Conservation (phyloP, 208 protist genomes). For the Acanthamoeba royreba region DNA sequence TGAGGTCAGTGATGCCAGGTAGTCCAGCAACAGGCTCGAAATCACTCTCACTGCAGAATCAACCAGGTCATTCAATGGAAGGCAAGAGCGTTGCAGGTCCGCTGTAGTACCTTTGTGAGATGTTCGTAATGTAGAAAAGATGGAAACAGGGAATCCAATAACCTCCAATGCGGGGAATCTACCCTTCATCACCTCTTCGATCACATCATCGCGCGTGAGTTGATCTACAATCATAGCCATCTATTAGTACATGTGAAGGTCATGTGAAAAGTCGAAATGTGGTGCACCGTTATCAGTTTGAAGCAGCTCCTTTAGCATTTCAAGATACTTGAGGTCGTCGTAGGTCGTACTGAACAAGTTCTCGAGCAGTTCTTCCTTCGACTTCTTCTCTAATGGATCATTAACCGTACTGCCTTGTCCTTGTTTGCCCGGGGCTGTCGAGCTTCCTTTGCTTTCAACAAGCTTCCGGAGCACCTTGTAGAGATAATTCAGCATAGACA, state of each 20-base stretch:
- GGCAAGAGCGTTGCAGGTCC: no score
- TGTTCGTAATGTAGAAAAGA: not conserved
- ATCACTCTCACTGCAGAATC: not conserved
- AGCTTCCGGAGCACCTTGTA: no score
- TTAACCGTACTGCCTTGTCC: no score
- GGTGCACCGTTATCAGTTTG: not conserved
- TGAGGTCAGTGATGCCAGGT: not conserved
- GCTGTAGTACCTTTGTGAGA: not conserved
- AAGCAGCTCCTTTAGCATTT: not conserved
- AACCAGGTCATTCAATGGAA: no score
- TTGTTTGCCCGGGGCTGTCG: no score
- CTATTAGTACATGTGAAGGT: no score
- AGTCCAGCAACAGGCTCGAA: not conserved
- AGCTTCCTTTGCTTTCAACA: no score
- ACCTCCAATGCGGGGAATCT: not conserved
- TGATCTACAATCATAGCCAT: not conserved
- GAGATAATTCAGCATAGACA: no score
- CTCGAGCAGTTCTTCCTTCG: not conserved
- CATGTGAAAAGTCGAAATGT: not conserved
- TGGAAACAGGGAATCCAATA: not conserved
- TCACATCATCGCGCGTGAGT: not conserved
- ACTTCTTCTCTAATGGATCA: not conserved
- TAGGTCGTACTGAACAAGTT: slow-evolving; percentile 11
- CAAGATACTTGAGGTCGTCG: slow-evolving; percentile 29
- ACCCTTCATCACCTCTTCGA: not conserved